phyloP scores from a whole-genome alignment of 768 basidiomycete species.

The Grammothele lineata region DNA sequence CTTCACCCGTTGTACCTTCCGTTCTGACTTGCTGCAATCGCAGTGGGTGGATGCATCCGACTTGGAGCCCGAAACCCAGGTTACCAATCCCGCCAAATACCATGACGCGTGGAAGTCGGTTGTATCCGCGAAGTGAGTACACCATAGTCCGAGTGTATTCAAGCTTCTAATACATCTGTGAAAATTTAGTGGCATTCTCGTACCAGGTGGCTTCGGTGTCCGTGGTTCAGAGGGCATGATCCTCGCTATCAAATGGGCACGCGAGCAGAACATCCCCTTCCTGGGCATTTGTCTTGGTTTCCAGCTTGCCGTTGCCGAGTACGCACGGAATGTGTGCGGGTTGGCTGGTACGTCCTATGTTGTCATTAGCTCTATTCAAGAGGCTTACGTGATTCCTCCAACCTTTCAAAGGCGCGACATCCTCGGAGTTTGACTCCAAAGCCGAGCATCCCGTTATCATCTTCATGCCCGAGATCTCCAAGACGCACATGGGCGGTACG shows the following conservation, averaged over 20 bases:
- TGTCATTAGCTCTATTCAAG: slow-evolving; percentile 6
- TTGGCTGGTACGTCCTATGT: slow-evolving; percentile 45
- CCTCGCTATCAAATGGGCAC: slow-evolving; percentile 94
- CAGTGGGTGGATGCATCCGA: slow-evolving; percentile 98
- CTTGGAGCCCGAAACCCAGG: slow-evolving; percentile 78
- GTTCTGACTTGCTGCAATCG: neutral
- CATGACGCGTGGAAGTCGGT: slow-evolving; percentile 95
- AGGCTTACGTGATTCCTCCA: slow-evolving; percentile 24
- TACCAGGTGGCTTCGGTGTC: slow-evolving; percentile 92
- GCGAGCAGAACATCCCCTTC: slow-evolving; percentile 93
- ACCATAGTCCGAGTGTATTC: too few species aligned
- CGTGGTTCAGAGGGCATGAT: slow-evolving; percentile 98
- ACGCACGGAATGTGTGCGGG: slow-evolving; percentile 80
- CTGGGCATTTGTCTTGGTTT: slow-evolving; percentile 96
- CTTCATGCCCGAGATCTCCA: slow-evolving; percentile 99
- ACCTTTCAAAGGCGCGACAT: slow-evolving; percentile 89
- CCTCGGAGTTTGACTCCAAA: slow-evolving; percentile 69
- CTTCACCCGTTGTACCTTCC: too few species aligned
- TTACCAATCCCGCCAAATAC: slow-evolving; percentile 78
- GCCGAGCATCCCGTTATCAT: slow-evolving; percentile 73
- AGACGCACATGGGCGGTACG: slow-evolving; percentile 98
- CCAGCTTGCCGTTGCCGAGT: slow-evolving; percentile 95
- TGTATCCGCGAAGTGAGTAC: slow-evolving; percentile 77
- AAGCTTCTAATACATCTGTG: too few species aligned
- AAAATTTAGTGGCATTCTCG: slow-evolving; percentile 94